Base-by-base conservation (phyloP, 2,329 filamentous ascomycete species). In the Madurella fahalii region DNA sequence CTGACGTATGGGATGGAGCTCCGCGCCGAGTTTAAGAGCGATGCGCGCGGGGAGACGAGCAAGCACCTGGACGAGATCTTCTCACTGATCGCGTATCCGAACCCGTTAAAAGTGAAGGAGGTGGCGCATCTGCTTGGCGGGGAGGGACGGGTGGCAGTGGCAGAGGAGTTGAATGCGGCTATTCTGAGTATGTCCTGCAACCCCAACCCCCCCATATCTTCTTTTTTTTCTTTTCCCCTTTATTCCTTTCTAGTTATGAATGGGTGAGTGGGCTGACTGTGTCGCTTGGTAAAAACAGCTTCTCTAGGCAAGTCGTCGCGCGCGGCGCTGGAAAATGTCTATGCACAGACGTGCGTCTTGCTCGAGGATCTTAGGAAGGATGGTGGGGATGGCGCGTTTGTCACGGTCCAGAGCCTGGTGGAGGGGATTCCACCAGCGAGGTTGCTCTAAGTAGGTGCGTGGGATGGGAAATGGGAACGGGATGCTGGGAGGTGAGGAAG, bases 81-180 rank as follows among this genome's bases (percentile, higher is more conserved):
- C 72, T 88, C 90, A 7, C 76, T 96, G 52, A 82, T 97, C 60
- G 92, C 92, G 1, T 99, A 97, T 66, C 74, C 82, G 37, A 89
- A 96, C 66, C 89, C 92, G 0, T 78, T 87, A 15, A 83, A 85
- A 62, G 90, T 89, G 58, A 78, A 81, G 47, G 82, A 87, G 56
- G 81, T 96, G 55, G 85, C 86, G 15, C 86, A 90, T 66, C 74
- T 96, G 56, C 75, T 99, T 54, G 89, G 95, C 64, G 78, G 81
- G 40, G 82, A 81, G 50, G 90, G 89, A 1, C 78, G 94, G 42
- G 82, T 85, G 16, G 78, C 83, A 16, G 90, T 97, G 40, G 92
- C 92, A 9, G 94, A 99, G 73, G 92, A 96, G 70, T 77, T 99
- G 53, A 97, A 97, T 71, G 89, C 90, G 57, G 92, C 90, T 45